Conservation (phyloP, 192 early-diverging fungal genomes). For the Thoreauomyces humboldtii region DNA sequence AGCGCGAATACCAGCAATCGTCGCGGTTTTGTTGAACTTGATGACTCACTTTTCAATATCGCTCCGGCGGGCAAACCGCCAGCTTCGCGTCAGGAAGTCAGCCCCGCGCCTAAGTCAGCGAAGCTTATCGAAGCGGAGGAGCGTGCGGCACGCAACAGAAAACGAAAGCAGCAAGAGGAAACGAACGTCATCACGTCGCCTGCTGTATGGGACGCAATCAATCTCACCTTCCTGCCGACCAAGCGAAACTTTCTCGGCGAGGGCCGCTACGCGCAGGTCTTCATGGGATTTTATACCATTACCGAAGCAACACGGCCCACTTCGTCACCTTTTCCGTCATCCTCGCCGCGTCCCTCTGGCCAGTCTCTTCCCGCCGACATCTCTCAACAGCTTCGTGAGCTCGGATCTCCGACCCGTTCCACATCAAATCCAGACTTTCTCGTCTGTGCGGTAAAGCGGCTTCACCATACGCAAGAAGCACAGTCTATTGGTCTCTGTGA, state of each 20-base stretch:
- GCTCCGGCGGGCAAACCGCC: background rate
- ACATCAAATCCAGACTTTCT: slow-evolving; percentile 25
- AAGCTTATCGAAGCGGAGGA: slow-evolving; percentile 6
- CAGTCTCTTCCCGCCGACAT: no score
- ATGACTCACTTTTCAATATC: slow-evolving; percentile 13
- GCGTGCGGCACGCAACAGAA: background rate
- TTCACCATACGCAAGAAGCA: slow-evolving; percentile 42
- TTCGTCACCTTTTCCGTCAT: background rate
- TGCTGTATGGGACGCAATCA: slow-evolving; percentile 31
- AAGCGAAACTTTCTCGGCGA: slow-evolving; percentile 51
- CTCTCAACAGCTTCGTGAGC: background rate
- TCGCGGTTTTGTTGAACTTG: slow-evolving; percentile 41
- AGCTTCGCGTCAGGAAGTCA: background rate
- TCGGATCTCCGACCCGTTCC: no score
- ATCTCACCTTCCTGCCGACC: slow-evolving; percentile 47
- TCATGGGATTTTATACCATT: slow-evolving; percentile 35
- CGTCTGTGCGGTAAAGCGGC: slow-evolving; percentile 52
- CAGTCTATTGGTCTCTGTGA: slow-evolving; percentile 40
- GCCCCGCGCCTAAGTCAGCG: slow-evolving; percentile 1
- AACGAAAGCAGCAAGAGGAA: background rate
- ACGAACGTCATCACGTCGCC: slow-evolving; percentile 14
- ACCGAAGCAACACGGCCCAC: background rate
- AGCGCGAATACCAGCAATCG: slow-evolving; percentile 17
- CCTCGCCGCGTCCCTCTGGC: background rate
- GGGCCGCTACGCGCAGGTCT: slow-evolving; percentile 48